Evolutionary conservation across 345 rosid genomes (phyloP).

Genomic region (Lepidium sativum): DNA sequence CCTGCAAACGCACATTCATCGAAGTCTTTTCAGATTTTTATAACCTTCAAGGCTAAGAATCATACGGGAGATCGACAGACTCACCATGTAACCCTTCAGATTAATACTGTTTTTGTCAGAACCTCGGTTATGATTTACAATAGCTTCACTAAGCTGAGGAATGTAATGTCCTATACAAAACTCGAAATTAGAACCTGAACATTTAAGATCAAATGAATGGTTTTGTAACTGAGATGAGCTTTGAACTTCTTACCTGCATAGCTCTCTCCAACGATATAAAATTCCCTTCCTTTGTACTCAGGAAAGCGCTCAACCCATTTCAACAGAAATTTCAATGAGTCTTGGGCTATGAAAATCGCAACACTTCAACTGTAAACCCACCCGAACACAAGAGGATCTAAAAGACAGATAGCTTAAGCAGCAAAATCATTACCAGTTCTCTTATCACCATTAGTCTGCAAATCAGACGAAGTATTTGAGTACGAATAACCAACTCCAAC

Average conservation of each 20-base stretch:
- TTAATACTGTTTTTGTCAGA: conserved; percentile 40
- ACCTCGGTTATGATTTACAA: conserved; percentile 50
- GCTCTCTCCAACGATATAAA: conserved; percentile 81
- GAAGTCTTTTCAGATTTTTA: background rate
- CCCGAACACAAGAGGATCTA: background rate
- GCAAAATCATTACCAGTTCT: conserved; percentile 50
- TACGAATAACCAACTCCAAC: conserved; percentile 92
- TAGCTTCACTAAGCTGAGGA: conserved; percentile 85
- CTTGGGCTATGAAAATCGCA: conserved; percentile 49
- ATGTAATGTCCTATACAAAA: conserved; percentile 74
- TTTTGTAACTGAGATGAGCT: background rate
- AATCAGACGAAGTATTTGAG: conserved; percentile 72
- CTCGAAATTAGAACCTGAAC: background rate
- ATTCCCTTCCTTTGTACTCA: conserved; percentile 73
- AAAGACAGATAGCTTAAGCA: conserved; percentile 8
- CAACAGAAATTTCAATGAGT: conserved; percentile 62
- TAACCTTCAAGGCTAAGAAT: background rate
- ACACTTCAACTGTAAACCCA: conserved; percentile 5
- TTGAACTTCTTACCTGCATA: conserved; percentile 52
- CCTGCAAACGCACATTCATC: conserved; percentile 44
- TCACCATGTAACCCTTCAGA: conserved; percentile 89
- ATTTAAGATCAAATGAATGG: background rate
- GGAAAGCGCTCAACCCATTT: conserved; percentile 90
- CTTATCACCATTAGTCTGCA: conserved; percentile 38
- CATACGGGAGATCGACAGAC: background rate